phyloP scores from a whole-genome alignment of 2,329 filamentous ascomycete genomes.

The Daldinia sp. region DNA sequence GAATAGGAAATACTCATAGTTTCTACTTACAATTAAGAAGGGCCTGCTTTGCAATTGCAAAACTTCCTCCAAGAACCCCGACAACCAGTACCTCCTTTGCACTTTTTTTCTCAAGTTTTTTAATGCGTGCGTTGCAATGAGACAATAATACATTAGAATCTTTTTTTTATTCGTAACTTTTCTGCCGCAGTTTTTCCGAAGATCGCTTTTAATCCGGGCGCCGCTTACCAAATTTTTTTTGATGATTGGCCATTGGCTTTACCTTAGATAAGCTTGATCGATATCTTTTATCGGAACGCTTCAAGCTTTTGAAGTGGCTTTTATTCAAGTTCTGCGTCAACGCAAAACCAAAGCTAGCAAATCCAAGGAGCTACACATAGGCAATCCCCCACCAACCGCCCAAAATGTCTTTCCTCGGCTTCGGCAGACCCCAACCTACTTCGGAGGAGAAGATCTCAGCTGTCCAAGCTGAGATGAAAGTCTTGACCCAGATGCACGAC shows the following conservation, averaged over 20 bases:
- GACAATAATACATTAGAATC: background rate
- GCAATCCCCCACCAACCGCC: conserved; percentile 23
- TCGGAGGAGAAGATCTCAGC: conserved; percentile 98
- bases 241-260: conserved; percentile 14
- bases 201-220: conserved; percentile 39
- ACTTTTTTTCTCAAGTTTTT: background rate
- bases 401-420: conserved; percentile 79
- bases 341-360: conserved; percentile 12
- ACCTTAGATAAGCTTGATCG: background rate
- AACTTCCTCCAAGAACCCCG: background rate
- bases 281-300: conserved; percentile 10
- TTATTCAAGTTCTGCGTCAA: conserved; percentile 26
- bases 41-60: conserved; percentile 4
- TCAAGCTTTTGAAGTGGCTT: background rate
- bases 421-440: conserved; percentile 83
- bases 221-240: conserved; percentile 45
- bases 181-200: conserved; percentile 41
- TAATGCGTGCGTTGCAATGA: background rate
- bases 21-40: conserved; percentile 24
- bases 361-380: conserved; percentile 7
- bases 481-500: conserved; percentile 98
- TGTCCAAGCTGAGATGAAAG: conserved; percentile 96
- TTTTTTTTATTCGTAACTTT: conserved; percentile 29
- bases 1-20: background rate
- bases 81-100: background rate